Conservation (phyloP, 2,329 filamentous ascomycete genomes). For the Neofusicoccum parvum region DNA sequence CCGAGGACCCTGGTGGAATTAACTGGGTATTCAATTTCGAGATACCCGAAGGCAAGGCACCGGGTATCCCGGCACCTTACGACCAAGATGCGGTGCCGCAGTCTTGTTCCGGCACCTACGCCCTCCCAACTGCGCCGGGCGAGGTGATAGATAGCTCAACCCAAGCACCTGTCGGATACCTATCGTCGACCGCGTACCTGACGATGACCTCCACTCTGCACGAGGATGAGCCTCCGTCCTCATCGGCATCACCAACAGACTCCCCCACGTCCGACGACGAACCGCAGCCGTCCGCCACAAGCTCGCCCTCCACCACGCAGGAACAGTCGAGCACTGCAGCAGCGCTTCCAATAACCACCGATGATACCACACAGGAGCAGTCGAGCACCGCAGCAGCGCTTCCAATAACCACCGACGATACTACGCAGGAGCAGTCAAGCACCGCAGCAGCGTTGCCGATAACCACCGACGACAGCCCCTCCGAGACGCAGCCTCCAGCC, state of each 20-base stretch:
- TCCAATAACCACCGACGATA: neutral
- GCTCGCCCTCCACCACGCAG: neutral
- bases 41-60: neutral
- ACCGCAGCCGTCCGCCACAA: neutral
- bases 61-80: neutral
- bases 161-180: neutral
- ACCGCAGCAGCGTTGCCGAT: neutral
- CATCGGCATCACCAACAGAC: neutral
- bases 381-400: neutral
- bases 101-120: neutral
- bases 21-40: neutral
- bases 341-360: neutral
- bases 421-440: neutral
- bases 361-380: neutral
- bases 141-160: neutral
- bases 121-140: neutral
- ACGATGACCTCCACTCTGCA: neutral
- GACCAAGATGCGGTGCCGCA: neutral
- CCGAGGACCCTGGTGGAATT: neutral
- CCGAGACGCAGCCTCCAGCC: neutral
- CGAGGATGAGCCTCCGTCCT: neutral
- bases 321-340: neutral
- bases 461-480: neutral
- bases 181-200: neutral
- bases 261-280: neutral